Conservation (phyloP, 495 filamentous ascomycete species). For the Neurospora cerealis region DNA sequence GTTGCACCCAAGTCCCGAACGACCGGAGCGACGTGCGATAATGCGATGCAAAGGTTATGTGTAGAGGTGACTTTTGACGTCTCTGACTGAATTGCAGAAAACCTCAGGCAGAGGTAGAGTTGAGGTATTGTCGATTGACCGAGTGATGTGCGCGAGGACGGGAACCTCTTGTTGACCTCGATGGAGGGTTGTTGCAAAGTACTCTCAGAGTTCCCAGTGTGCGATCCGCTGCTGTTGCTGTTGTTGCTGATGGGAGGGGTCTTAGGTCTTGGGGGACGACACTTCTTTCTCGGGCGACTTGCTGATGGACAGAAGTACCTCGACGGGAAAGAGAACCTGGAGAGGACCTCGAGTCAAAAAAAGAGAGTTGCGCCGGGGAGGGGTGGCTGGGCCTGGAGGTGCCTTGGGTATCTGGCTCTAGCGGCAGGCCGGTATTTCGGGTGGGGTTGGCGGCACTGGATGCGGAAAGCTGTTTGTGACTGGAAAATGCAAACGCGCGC, state of each 20-base stretch:
- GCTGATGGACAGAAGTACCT: not conserved
- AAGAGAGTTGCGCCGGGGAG: not conserved
- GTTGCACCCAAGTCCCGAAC: not conserved
- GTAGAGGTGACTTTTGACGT: not conserved
- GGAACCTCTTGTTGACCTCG: not conserved
- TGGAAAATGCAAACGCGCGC: not conserved
- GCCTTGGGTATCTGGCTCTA: not conserved
- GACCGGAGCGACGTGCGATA: not conserved
- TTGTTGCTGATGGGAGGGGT: not conserved
- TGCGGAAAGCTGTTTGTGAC: not conserved
- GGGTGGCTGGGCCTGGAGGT: not conserved
- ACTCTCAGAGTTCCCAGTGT: not conserved
- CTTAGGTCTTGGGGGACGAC: not conserved
- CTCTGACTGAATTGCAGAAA: not conserved
- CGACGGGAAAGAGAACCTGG: not conserved
- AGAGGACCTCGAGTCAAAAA: not conserved
- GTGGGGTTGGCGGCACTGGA: not conserved
- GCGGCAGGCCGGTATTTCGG: not conserved
- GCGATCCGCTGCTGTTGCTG: not conserved
- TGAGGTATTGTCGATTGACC: not conserved
- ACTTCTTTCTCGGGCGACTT: not conserved
- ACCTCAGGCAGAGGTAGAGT: not conserved
- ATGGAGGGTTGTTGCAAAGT: not conserved
- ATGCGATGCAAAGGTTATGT: not conserved
- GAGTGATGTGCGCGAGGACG: not conserved